Conservation (phyloP, 352 stramenopile species). For the Phytophthora melonis region DNA sequence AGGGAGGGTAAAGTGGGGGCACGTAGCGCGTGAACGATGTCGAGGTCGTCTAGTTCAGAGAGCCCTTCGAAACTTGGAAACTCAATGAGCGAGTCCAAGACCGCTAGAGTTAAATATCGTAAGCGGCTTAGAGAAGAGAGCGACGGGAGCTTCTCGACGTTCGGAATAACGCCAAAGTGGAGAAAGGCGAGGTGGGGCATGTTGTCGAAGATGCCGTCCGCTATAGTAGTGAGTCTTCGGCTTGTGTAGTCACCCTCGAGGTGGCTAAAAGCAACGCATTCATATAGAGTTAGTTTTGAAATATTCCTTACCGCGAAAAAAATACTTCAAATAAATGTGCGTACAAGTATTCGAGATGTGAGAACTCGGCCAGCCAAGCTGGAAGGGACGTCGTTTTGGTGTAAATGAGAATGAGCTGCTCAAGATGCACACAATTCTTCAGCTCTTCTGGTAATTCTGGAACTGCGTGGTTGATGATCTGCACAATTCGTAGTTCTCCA, state of each 20-base stretch:
- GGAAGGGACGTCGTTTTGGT: slow-evolving; percentile 36
- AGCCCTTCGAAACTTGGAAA: slow-evolving; percentile 34
- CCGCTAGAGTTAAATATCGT: slow-evolving; percentile 36
- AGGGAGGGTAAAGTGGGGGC: slow-evolving; percentile 33
- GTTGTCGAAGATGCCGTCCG: slow-evolving; percentile 34
- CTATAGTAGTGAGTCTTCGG: slow-evolving; percentile 26
- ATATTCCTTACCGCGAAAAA: not conserved
- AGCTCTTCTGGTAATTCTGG: slow-evolving; percentile 40
- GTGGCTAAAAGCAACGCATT: slow-evolving; percentile 12
- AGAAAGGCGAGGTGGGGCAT: slow-evolving; percentile 52
- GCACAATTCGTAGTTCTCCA: slow-evolving; percentile 40
- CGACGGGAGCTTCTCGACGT: slow-evolving; percentile 44
- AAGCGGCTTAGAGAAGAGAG: slow-evolving; percentile 36
- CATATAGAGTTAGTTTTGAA: no score
- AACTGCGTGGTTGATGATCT: slow-evolving; percentile 52
- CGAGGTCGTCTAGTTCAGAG: slow-evolving; percentile 10
- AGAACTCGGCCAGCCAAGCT: slow-evolving; percentile 33
- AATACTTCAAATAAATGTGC: slow-evolving; percentile 2
- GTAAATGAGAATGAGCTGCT: slow-evolving; percentile 39
- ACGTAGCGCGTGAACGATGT: slow-evolving; percentile 36
- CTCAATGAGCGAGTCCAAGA: slow-evolving; percentile 9
- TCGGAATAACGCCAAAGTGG: slow-evolving; percentile 37
- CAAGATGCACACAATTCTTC: slow-evolving; percentile 33
- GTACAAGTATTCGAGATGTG: slow-evolving; percentile 42
- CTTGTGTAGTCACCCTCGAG: slow-evolving; percentile 46